phyloP scores from a whole-genome alignment of 225 moss, liverwort and hornwort species.

The Anthoceros angustus region DNA sequence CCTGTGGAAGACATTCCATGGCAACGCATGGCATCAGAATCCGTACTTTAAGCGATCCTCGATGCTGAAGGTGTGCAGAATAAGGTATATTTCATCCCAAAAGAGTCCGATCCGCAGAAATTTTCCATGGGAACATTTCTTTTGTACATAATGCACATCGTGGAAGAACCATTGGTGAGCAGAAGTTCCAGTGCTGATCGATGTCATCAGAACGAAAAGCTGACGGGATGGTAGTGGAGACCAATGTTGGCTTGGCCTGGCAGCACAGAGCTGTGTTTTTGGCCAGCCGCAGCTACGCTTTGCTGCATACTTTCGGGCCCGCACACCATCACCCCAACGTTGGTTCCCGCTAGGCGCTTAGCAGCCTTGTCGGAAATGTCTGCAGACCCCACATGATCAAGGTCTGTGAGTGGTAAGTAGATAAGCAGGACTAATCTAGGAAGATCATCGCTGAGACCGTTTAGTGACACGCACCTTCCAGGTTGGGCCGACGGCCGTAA shows the following conservation, averaged over 20 bases:
- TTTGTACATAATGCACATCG: too few species aligned
- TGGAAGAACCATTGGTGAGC: too few species aligned
- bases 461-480: background rate
- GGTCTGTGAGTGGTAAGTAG: too few species aligned
- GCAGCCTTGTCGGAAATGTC: background rate
- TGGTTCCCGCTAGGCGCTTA: background rate
- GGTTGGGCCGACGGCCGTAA: background rate
- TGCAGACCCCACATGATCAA: background rate
- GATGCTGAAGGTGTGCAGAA: too few species aligned
- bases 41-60: too few species aligned
- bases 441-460: background rate
- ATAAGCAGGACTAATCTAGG: background rate
- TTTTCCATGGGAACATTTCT: too few species aligned
- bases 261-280: background rate
- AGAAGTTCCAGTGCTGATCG: too few species aligned
- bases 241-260: background rate
- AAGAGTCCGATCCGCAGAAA: too few species aligned
- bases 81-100: too few species aligned
- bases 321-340: background rate
- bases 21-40: too few species aligned
- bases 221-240: background rate
- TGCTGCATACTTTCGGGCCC: background rate
- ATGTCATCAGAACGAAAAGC: background rate
- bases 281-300: background rate
- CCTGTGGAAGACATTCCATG: too few species aligned